Evolutionary conservation across 2,329 filamentous ascomycete species (phyloP).

Genomic region (Calonectria honghensis): DNA sequence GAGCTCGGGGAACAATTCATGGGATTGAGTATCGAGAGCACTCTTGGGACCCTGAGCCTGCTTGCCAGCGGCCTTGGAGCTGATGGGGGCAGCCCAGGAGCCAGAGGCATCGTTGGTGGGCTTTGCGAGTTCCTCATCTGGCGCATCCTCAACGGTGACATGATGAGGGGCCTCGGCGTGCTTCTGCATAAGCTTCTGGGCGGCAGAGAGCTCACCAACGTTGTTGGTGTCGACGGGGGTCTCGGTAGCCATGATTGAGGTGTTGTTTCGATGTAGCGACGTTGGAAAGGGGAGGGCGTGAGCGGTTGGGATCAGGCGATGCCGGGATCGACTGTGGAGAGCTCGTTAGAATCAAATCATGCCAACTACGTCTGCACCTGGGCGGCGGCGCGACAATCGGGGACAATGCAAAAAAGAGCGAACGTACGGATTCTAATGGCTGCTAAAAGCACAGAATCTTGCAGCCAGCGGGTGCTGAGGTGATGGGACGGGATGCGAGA

Average conservation of each 20-base stretch:
- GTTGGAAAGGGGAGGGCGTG: conserved; percentile 3
- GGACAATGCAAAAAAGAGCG: not conserved
- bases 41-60: conserved; percentile 74
- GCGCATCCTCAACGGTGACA: conserved; percentile 85
- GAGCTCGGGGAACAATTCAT: conserved; percentile 95
- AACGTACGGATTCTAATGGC: conserved; percentile 46
- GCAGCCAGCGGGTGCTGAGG: conserved; percentile 44
- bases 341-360: conserved; percentile 8
- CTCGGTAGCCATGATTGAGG: conserved; percentile 65
- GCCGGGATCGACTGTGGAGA: conserved; percentile 10
- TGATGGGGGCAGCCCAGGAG: conserved; percentile 69
- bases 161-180: conserved; percentile 74
- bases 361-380: not conserved
- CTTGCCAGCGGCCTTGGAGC: conserved; percentile 81
- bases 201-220: conserved; percentile 68
- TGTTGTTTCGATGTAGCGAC: conserved; percentile 42
- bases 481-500: conserved; percentile 42
- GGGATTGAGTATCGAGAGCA: conserved; percentile 86
- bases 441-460: conserved; percentile 52
- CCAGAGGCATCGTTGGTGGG: conserved; percentile 68
- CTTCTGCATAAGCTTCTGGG: conserved; percentile 79
- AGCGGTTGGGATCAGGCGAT: conserved; percentile 22
- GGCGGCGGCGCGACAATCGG: too few relatives aligned
- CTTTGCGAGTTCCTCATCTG: conserved; percentile 84
- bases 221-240: conserved; percentile 59